phyloP scores from a whole-genome alignment of 306 rosid genomes.

The Calophaca sinica region DNA sequence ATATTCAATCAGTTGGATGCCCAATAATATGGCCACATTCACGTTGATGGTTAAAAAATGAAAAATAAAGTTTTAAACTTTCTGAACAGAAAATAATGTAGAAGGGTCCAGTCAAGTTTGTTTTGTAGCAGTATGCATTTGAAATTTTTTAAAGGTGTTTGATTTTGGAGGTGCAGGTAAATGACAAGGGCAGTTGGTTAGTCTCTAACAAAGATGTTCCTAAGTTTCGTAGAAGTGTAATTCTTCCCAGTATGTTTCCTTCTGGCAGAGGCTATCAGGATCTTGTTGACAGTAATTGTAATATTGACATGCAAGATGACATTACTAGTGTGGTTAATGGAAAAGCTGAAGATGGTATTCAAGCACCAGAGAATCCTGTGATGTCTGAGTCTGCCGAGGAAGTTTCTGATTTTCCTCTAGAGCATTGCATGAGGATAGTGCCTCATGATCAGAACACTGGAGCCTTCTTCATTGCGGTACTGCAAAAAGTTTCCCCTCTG shows the following conservation, averaged over 20 bases:
- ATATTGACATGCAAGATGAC: conserved; percentile 52
- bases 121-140: conserved; percentile 23
- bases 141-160: neutral
- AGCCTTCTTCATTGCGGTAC: conserved; percentile 94
- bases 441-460: conserved; percentile 99
- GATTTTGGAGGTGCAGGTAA: conserved; percentile 65
- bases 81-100: neutral
- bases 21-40: conserved; percentile 3
- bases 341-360: conserved; percentile 54
- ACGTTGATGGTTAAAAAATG: neutral
- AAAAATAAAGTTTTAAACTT: conserved; percentile 1
- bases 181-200: conserved; percentile 81
- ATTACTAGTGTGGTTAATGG: conserved; percentile 49
- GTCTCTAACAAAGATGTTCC: conserved; percentile 73
- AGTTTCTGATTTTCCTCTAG: conserved; percentile 76
- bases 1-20: conserved; percentile 31
- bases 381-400: conserved; percentile 58
- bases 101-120: conserved; percentile 1
- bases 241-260: conserved; percentile 87
- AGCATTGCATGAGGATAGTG: conserved; percentile 85
- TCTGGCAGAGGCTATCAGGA: conserved; percentile 67
- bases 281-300: conserved; percentile 40
- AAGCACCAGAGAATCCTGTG: conserved; percentile 49
- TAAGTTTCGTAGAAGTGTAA: conserved; percentile 64
- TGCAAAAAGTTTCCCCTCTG: conserved; percentile 76